A percentile compares a stretch with the other conserved stretches of the same genome.
Evolutionary conservation across 768 basidiomycete species (phyloP).

Genomic region (Hortiboletus campestris): DNA sequence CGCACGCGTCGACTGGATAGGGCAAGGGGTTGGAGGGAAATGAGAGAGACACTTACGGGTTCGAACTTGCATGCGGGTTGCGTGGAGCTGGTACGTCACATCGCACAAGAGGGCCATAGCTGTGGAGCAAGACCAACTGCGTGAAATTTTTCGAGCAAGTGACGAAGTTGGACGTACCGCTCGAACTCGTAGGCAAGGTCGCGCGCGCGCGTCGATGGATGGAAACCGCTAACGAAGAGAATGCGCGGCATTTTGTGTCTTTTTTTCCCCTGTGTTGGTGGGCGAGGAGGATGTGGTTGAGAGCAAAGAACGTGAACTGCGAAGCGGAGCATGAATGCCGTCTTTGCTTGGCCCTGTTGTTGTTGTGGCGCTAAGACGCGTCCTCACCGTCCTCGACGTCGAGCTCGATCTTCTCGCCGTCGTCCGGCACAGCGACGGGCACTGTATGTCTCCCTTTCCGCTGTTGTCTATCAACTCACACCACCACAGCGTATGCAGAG

Average conservation of each 20-base stretch:
- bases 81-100: slow-evolving; percentile 90
- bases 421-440: background rate
- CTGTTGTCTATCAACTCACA: too few relatives aligned
- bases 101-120: slow-evolving; percentile 79
- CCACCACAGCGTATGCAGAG: slow-evolving; percentile 12
- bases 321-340: slow-evolving; percentile 32
- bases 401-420: background rate
- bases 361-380: slow-evolving; percentile 32
- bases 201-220: slow-evolving; percentile 76
- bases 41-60: slow-evolving; percentile 66
- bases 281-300: slow-evolving; percentile 24
- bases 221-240: slow-evolving; percentile 84
- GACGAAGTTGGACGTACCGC: slow-evolving; percentile 45
- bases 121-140: slow-evolving; percentile 28
- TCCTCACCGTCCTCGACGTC: slow-evolving; percentile 1
- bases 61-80: slow-evolving; percentile 68
- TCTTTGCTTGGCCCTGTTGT: slow-evolving; percentile 33
- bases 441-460: too few relatives aligned
- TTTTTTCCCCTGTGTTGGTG: background rate
- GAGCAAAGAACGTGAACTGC: slow-evolving; percentile 14
- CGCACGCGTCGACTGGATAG: slow-evolving; percentile 39
- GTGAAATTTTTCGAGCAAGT: slow-evolving; percentile 5
- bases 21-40: slow-evolving; percentile 32
- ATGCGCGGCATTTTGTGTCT: slow-evolving; percentile 65
- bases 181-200: slow-evolving; percentile 88